Conservation (phyloP, 2,329 filamentous ascomycete genomes). For the Cadophora malorum region DNA sequence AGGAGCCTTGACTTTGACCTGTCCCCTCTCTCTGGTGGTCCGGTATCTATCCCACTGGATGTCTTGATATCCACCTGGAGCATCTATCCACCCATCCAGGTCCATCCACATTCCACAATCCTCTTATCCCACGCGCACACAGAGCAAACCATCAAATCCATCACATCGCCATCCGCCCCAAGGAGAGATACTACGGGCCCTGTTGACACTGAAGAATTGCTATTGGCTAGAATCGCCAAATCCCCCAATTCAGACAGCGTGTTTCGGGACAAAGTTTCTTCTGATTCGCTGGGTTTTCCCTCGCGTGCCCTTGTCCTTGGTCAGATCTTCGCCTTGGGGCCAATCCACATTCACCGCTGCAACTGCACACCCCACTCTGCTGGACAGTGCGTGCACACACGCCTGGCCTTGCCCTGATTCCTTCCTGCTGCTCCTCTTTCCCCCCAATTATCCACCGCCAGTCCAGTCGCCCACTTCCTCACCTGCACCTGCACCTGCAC, state of each 20-base stretch:
- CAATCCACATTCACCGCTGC: conserved; percentile 2
- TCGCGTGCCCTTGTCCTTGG: background rate
- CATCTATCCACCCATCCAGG: background rate
- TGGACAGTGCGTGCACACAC: background rate
- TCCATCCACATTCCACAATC: background rate
- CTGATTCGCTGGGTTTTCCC: conserved; percentile 2
- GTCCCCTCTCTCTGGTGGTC: background rate
- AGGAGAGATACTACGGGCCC: background rate
- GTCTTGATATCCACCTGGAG: background rate
- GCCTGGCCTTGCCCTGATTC: background rate
- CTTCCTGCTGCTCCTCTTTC: too few species aligned
- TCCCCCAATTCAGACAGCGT: conserved; percentile 6
- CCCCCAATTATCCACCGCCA: conserved; percentile 9
- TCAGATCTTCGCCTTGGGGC: conserved; percentile 6
- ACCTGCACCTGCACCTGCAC: background rate
- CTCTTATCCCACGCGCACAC: background rate
- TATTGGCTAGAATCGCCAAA: background rate
- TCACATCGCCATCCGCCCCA: background rate
- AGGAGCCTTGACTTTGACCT: background rate
- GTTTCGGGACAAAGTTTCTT: background rate
- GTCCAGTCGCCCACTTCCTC: background rate
- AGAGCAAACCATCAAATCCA: background rate
- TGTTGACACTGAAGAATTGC: background rate
- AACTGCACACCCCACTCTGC: background rate
- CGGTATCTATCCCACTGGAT: conserved; percentile 1